Conservation (phyloP, 805 yeast species). For the Kregervanrija fluxuum region DNA sequence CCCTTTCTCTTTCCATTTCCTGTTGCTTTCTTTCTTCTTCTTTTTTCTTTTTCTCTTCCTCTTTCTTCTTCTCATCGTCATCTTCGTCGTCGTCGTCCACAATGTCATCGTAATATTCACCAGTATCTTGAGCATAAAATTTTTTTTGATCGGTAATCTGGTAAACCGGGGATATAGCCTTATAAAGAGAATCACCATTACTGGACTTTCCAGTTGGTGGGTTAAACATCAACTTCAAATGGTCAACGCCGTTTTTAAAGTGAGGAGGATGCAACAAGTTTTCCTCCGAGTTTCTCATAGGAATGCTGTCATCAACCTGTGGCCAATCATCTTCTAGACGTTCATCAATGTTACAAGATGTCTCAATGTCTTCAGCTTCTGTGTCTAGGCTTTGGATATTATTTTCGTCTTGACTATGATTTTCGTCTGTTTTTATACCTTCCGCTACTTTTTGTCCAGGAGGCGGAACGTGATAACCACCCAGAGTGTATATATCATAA, state of each 20-base stretch:
- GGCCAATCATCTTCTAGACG: too few species aligned
- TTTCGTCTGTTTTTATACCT: not conserved
- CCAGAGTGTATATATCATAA: constrained; percentile 25
- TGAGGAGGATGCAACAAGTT: too few species aligned
- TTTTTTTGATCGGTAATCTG: constrained; percentile 21
- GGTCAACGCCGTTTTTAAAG: constrained; percentile 1
- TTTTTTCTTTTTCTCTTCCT: constrained; percentile 27
- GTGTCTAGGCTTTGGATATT: too few species aligned
- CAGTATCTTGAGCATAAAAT: constrained; percentile 24
- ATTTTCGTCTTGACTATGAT: too few species aligned
- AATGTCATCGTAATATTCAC: constrained; percentile 25
- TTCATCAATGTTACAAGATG: too few species aligned
- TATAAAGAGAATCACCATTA: not conserved
- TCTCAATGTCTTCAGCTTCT: not conserved
- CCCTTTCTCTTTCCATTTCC: constrained; percentile 11
- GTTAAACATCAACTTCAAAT: constrained; percentile 21
- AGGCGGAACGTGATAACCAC: constrained; percentile 25
- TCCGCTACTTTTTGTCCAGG: not conserved
- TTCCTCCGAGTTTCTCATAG: too few species aligned
- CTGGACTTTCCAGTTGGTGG: constrained; percentile 15
- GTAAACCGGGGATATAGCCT: constrained; percentile 18
- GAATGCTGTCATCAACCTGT: too few species aligned
- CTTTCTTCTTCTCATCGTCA: constrained; percentile 39
- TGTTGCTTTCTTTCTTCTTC: constrained; percentile 16
- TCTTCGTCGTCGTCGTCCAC: constrained; percentile 32